A percentile compares a stretch with the other conserved stretches of the same genome.
Evolutionary conservation across 108 stramenopile genomes (phyloP).

Genomic region (Cyclotella distinguenda): DNA sequence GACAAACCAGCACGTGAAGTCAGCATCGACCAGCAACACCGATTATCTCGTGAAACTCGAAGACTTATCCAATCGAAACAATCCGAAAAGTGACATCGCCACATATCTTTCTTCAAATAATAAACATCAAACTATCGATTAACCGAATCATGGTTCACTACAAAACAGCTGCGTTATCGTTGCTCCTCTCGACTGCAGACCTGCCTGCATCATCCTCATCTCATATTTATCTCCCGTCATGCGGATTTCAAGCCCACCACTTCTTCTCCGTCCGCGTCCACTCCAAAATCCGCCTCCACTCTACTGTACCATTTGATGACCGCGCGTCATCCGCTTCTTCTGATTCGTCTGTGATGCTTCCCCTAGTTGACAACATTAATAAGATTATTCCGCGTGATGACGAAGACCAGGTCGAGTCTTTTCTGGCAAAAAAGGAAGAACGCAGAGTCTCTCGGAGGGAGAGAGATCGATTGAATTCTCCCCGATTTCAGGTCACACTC

Average conservation of each 20-base stretch:
- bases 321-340: slow-evolving; percentile 8
- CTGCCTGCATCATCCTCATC: background rate
- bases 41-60: too few species aligned
- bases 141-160: slow-evolving; percentile 15
- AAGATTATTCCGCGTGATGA: slow-evolving; percentile 13
- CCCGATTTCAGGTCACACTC: slow-evolving; percentile 47
- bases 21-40: too few species aligned
- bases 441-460: slow-evolving; percentile 24
- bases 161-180: slow-evolving; percentile 10
- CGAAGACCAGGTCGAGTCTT: slow-evolving; percentile 47
- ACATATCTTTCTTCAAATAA: background rate
- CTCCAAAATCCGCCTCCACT: slow-evolving; percentile 36
- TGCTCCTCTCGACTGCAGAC: slow-evolving; percentile 10
- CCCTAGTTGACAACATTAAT: background rate
- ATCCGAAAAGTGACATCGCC: background rate
- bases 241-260: slow-evolving; percentile 5
- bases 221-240: background rate
- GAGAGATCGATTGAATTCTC: slow-evolving; percentile 22
- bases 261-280: background rate
- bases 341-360: background rate
- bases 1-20: too few species aligned
- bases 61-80: background rate
- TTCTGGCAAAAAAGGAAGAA: slow-evolving; percentile 51
- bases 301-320: slow-evolving; percentile 46
- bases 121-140: background rate